Evolutionary conservation across 345 rosid species (phyloP), one percentile per base, ranked within the genome.

Genomic region (Acer negundo): DNA sequence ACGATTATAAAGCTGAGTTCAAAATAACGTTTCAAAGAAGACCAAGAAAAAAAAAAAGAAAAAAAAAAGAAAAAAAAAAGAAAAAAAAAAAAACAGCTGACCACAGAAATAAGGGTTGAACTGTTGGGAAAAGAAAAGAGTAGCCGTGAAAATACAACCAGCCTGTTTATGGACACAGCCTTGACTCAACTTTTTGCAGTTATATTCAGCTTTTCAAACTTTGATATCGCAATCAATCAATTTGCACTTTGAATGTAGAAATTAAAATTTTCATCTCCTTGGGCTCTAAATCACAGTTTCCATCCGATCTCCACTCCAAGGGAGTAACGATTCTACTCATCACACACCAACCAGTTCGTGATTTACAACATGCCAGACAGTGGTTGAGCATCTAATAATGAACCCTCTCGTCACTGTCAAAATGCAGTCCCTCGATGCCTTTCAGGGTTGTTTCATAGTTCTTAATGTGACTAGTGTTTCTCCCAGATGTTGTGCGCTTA

Each of bases 341-440:
- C 78, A 85, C 65, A 75, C 64, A 78, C 72, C 77, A 35, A 72
- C 47, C 78, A 73, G 51, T 82, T 79, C 84, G 67, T 38, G 88
- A 85, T 80, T 80, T 82, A 81, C 87, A 83, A 75, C 86, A 79
- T 38, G 51, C 74, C 66, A 10, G 66, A 11, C 51, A 13, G 72
- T 1, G 62, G 49, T 35, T n/a, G 42, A 67, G 69, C 63, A 77
- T 81, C 84, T 82, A 88, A 71, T 81, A 85, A 51, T 83, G 88
- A 80, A 81, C 87, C 78, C 81, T 84, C 72, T 88, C 91, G 17
- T 88, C 89, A 66, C 74, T 55, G 64, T 87, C 93, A 58, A 93
- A 86, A 77, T 84, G 90, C 77, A 93, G 89, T 67, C 82, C 71
- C 80, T 91, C 94, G 0, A 93, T 87, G 77, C 94, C 97, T 82